Base-by-base conservation (phyloP, 2,329 filamentous ascomycete genomes). In the Ophiostoma novo-ulmi region DNA sequence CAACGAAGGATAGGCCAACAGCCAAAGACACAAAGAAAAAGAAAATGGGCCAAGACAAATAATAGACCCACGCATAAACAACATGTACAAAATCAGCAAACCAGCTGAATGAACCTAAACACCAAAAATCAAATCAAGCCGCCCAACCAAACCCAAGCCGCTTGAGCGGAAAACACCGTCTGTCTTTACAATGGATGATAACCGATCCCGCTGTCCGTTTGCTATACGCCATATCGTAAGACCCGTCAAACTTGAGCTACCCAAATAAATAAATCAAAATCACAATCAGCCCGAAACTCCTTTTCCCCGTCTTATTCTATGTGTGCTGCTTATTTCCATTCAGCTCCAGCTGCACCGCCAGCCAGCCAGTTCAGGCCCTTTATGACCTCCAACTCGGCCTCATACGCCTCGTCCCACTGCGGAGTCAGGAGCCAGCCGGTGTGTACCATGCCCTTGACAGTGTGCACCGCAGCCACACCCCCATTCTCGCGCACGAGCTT, bases 371-470 rank as follows among this genome's bases (percentile, higher is more conserved):
- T 82, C 83, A 35, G 75, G 76, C 69, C 83, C 70, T 0, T 81
- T 82, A 14, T 78, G 79, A 83, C 81, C 63, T 77, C 78, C 73
- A 73, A 74, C 67, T 85, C 83, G 10, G 80, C 82, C 73, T 78
- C 74, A 20, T 80, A 73, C 6, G 82, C 80, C 73, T 78, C 76
- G 14, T 79, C 75, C 74, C 84, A 74, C 70, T 80, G 76, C 44
- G 81, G 82, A 26, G 80, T 80, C 76, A 81, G 80, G 71, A 85
- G 75, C 84, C 84, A 85, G 74, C 84, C 85, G 8, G 84, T 85
- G 77, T 85, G 84, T 22, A 83, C 83, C 79, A 80, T 85, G 10
- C 83, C 83, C 70, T 75, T 72, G 38, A 83, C 78, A 1, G 84
- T 78, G 73, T 82, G 79, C 7, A 83, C 74, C 70, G 75, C 78